Evolutionary conservation across 2,329 filamentous ascomycete species (phyloP).

Genomic region (Botrytis pseudocinerea): DNA sequence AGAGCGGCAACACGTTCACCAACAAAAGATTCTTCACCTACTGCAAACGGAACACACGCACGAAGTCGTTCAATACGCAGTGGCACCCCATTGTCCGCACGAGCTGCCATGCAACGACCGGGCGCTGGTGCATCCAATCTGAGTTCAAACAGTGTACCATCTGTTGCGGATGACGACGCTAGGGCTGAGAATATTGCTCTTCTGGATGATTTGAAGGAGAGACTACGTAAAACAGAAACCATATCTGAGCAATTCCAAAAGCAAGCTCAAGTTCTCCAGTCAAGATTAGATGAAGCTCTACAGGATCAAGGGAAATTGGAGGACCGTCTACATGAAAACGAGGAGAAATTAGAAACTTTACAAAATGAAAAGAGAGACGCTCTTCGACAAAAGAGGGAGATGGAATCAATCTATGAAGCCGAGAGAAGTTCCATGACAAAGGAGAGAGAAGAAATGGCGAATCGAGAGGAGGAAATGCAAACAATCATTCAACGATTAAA

Average conservation of each 20-base stretch:
- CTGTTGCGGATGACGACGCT: conserved; percentile 66
- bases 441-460: conserved; percentile 86
- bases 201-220: conserved; percentile 81
- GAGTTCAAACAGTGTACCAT: conserved; percentile 37
- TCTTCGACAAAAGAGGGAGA: conserved; percentile 80
- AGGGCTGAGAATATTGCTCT: conserved; percentile 76
- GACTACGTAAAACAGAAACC: conserved; percentile 77
- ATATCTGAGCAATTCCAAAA: conserved; percentile 78
- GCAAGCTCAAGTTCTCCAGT: conserved; percentile 81
- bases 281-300: conserved; percentile 79
- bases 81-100: conserved; percentile 69
- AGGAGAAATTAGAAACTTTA: conserved; percentile 77
- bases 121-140: conserved; percentile 41
- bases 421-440: conserved; percentile 84
- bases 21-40: conserved; percentile 34
- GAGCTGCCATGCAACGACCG: conserved; percentile 66
- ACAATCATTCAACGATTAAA: conserved; percentile 87
- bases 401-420: conserved; percentile 89
- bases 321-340: conserved; percentile 82
- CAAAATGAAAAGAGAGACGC: conserved; percentile 84
- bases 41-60: conserved; percentile 42
- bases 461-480: conserved; percentile 87
- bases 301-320: conserved; percentile 84
- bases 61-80: conserved; percentile 66
- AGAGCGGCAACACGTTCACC: conserved; percentile 35